Base-by-base conservation (phyloP, 2,329 filamentous ascomycete species). In the Cadophora malorum region DNA sequence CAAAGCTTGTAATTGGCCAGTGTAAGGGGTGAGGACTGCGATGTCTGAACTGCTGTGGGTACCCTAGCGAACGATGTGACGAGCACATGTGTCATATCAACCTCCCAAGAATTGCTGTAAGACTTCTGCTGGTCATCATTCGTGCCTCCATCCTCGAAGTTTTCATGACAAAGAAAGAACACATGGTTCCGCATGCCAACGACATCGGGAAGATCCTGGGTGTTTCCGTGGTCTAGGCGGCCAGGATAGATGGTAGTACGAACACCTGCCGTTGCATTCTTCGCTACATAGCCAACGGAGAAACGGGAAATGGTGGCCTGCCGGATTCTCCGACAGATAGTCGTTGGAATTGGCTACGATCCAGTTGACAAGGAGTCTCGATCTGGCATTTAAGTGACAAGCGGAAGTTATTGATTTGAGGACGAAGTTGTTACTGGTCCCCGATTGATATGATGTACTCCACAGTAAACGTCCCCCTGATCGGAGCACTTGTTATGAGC, bases 11-110 rank as follows among this genome's bases (percentile, higher is more conserved):
- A 87, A 77, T 69, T 91, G 88, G 0, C 86, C 87, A 0, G 83
- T 77, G 67, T 91, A 91, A 0, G 88, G 88, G 0, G 91, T 93
- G 6, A 94, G n/a, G 75, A 0, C 86, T 0, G 90, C 90, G 67
- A 94, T 91, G 1, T 93, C 88, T 0, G 81, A 81, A 0, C 79
- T 77, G 0, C 76, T 77, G 74, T 94, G 93, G 0, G 59, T 68
- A 2, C 90, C 90, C 74, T 94, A 91, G 0, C 83, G 82, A 5
- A 90, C 80, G 0, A 94, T 78, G 73, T 0, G 0, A 93, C 87
- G 0, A 94, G 77, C 0, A 86, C 84, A 7, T 82, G 79, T 0
- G 85, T 84, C 87, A 94, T 90, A 0, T 87, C 80, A 0, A 90
- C 81, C 74, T 94, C 91, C 75, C 81, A 90, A 0, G 73, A 62